Evolutionary conservation across 495 filamentous ascomycete genomes (phyloP), one percentile per base, ranked within the genome.

Genomic region (Bryoglossum gracile): DNA sequence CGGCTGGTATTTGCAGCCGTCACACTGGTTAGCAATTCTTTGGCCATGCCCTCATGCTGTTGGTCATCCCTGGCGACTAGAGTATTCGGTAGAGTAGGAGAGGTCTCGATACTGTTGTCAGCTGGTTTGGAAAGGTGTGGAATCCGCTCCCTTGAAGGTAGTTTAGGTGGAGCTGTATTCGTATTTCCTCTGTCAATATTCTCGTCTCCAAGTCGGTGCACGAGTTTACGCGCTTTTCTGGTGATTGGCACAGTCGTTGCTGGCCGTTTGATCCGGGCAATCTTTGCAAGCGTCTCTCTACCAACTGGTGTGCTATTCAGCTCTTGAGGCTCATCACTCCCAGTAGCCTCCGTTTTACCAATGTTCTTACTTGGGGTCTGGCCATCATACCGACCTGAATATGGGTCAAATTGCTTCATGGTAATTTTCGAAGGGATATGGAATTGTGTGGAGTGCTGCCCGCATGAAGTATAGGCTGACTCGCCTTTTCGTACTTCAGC

Each of bases 201-300:
- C 13, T 30, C 26, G 6, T 30, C 6, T 30, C 13, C 26, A 30
- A n/a, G n/a, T n/a, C n/a, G n/a, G n/a, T n/a, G n/a, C n/a, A n/a
- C n/a, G n/a, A n/a, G n/a, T n/a, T n/a, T n/a, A n/a, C n/a, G n/a
- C n/a, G n/a, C n/a, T n/a, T n/a, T n/a, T n/a, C 18, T 17, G 16
- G 16, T 32, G 1, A 44, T 13, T 11, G 51, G 37, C 43, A 49
- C 3, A 3, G 36, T 49, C n/a, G 51, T 48, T 23, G 33, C 14
- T 4, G 44, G 47, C 4, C 35, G 45, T 32, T 43, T 53, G 37
- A 59, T 53, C 8, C 49, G 52, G 26, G 53, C 56, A 21, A 19
- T 10, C 41, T 53, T 44, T 8, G 52, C 56, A 46, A 53, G 16
- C 32, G 53, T 14, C 38, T 52, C 35, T 21, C 56, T 43, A 24